Conservation (phyloP, 2,329 filamentous ascomycete species). For the Talaromyces pinophilus region DNA sequence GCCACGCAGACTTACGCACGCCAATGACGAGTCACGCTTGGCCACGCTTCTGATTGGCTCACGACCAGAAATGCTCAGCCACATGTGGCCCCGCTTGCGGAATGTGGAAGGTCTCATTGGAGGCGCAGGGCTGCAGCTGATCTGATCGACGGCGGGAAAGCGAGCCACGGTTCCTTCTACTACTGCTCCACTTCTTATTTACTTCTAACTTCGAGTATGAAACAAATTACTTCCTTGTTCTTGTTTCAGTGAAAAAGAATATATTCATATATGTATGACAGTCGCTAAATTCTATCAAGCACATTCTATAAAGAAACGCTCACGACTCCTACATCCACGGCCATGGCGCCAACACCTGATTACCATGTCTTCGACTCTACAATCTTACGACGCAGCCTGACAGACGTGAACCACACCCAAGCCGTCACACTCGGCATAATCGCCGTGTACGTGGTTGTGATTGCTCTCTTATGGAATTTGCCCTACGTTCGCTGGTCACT, state of each 20-base stretch:
- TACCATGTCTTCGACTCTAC: neutral
- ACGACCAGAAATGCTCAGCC: constrained; percentile 18
- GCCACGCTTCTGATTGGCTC: neutral
- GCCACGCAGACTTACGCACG: neutral
- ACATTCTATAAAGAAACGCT: neutral
- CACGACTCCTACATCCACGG: neutral
- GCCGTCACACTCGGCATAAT: constrained; percentile 71
- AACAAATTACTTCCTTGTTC: neutral
- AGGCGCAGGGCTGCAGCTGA: constrained; percentile 16
- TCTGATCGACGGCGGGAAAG: constrained; percentile 11
- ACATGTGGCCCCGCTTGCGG: neutral
- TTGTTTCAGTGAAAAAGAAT: neutral
- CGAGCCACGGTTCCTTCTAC: constrained; percentile 2
- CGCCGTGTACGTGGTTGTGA: constrained; percentile 69
- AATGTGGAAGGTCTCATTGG: constrained; percentile 10
- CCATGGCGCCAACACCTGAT: constrained; percentile 19
- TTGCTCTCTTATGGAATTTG: constrained; percentile 76
- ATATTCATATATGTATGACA: neutral
- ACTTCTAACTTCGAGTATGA: neutral
- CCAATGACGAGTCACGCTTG: constrained; percentile 2
- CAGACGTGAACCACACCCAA: constrained; percentile 65
- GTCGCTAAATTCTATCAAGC: neutral
- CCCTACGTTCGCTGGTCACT: constrained; percentile 73
- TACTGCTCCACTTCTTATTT: constrained; percentile 12
- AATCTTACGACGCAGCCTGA: constrained; percentile 56